Percentiles rank a stretch among this genome's conserved stretches.
These are phyloP conservation scores for Abelmoschus esculentus DNA, from an alignment of 345 rosid genomes.

Conservation along the genomic window DNA sequence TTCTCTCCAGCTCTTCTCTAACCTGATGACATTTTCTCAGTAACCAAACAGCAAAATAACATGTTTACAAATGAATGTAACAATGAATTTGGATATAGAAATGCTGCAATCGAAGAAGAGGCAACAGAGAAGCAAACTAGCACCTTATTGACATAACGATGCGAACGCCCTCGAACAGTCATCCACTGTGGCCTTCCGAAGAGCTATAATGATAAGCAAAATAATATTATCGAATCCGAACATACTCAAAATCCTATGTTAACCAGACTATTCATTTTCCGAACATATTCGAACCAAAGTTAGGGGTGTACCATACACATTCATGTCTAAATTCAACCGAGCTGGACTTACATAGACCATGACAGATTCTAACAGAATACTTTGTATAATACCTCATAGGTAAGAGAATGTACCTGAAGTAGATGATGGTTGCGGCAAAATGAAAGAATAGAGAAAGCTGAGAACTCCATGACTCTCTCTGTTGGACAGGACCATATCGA, in stretches of 20 bases:
- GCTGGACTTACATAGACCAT: neutral
- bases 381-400: neutral
- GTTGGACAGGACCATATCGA: slow-evolving; percentile 87
- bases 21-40: slow-evolving; percentile 33
- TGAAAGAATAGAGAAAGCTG: slow-evolving; percentile 78
- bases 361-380: neutral
- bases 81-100: neutral
- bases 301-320: neutral
- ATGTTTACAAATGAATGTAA: neutral
- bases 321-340: too few species aligned
- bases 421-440: slow-evolving; percentile 83
- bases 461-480: slow-evolving; percentile 64
- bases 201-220: slow-evolving; percentile 34
- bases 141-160: slow-evolving; percentile 64
- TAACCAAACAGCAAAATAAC: neutral
- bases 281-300: too few species aligned
- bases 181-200: slow-evolving; percentile 93
- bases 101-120: neutral
- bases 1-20: slow-evolving; percentile 46
- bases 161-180: slow-evolving; percentile 64
- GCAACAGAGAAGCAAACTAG: neutral
- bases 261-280: neutral
- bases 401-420: slow-evolving; percentile 54
- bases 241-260: neutral
- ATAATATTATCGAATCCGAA: neutral